These are phyloP conservation scores for Gomphus bonarii DNA, from an alignment of 1,284 basidiomycete species.

Conservation along the genomic window DNA sequence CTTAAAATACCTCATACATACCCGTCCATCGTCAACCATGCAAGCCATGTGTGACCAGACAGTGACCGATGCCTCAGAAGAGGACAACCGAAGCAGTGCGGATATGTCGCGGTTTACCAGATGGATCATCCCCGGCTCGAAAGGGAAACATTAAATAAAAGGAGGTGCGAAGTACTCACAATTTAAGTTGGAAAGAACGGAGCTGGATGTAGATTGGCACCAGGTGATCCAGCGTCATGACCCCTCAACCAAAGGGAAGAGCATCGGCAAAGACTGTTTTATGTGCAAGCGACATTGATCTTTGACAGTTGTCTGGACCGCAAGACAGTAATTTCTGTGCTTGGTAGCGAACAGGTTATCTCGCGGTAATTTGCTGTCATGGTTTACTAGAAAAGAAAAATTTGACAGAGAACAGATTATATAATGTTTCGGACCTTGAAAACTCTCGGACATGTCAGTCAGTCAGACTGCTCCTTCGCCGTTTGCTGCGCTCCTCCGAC, in stretches of 20 bases:
- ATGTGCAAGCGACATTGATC: constrained; percentile 42
- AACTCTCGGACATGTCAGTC: neutral
- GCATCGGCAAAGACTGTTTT: constrained; percentile 88
- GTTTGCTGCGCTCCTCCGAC: constrained; percentile 61
- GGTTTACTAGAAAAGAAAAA: neutral
- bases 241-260: constrained; percentile 79
- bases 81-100: constrained; percentile 29
- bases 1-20: constrained; percentile 67
- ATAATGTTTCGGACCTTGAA: constrained; percentile 9
- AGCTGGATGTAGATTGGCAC: constrained; percentile 51
- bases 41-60: constrained; percentile 17
- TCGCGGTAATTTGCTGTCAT: constrained; percentile 55
- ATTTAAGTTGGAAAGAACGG: constrained; percentile 11
- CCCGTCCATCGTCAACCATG: constrained; percentile 31
- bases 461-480: constrained; percentile 36
- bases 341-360: constrained; percentile 35
- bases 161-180: neutral
- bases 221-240: constrained; percentile 85
- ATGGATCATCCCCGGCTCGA: constrained; percentile 60
- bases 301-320: constrained; percentile 85
- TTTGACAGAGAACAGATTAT: constrained; percentile 14
- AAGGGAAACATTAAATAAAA: constrained; percentile 15
- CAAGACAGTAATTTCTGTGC: constrained; percentile 40
- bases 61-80: constrained; percentile 19
- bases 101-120: constrained; percentile 76